phyloP scores from a whole-genome alignment of 495 filamentous ascomycete species.

The Chaetomidium leptoderma region DNA sequence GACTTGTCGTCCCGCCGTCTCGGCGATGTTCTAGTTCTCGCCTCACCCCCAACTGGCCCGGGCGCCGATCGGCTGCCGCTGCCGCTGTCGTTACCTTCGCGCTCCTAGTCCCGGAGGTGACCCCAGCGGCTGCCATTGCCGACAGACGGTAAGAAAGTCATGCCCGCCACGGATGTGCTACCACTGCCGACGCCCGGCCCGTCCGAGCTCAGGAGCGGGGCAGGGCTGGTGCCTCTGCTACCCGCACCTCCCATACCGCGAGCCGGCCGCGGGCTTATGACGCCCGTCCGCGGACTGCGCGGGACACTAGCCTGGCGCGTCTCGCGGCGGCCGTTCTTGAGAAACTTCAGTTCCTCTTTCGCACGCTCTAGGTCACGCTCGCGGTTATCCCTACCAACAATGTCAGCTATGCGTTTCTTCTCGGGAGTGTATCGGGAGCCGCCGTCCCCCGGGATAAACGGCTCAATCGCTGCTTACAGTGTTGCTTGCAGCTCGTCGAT shows the following conservation, averaged over 20 bases:
- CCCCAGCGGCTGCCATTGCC: slow-evolving; percentile 29
- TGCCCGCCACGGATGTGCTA: slow-evolving; percentile 17
- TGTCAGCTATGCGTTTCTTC: too few species aligned
- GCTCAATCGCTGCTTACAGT: too few species aligned
- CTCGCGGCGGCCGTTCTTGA: slow-evolving; percentile 50
- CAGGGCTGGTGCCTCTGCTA: slow-evolving; percentile 46
- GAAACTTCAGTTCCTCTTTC: slow-evolving; percentile 33
- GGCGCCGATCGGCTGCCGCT: background rate
- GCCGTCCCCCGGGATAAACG: too few species aligned
- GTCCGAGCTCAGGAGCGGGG: slow-evolving; percentile 27
- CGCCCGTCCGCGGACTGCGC: slow-evolving; percentile 43
- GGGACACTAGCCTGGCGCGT: slow-evolving; percentile 48
- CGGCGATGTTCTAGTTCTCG: background rate
- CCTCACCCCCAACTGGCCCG: background rate
- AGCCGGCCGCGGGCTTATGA: slow-evolving; percentile 40
- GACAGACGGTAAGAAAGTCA: slow-evolving; percentile 24
- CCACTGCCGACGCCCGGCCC: slow-evolving; percentile 5
- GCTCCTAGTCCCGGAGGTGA: slow-evolving; percentile 37
- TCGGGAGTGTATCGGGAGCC: too few species aligned
- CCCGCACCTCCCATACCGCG: slow-evolving; percentile 29
- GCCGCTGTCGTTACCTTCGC: background rate
- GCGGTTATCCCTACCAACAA: too few species aligned
- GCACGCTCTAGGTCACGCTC: slow-evolving; percentile 53
- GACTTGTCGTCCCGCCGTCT: too few species aligned
- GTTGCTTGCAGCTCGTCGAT: slow-evolving; percentile 54